Base-by-base conservation (phyloP, 345 rosid genomes). In the Cochlearia excelsa region DNA sequence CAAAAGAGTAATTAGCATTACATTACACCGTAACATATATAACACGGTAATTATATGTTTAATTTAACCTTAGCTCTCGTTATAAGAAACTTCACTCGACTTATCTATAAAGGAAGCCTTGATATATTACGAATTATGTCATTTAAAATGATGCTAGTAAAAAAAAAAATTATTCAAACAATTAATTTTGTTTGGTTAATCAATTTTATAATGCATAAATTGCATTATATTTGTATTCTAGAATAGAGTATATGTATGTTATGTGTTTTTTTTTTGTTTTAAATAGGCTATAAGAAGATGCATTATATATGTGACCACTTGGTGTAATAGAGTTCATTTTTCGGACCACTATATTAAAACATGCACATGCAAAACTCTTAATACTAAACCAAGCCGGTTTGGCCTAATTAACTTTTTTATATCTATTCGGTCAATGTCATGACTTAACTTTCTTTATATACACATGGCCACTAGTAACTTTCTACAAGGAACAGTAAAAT, bases 341-440 rank as follows among this genome's bases (percentile, higher is more conserved):
- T 43, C 51, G 57, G 63, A 57, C 63, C 70, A 34, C 43, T 26
- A 7, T 34, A 63, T 43, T 41, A 63, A 51, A 43, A 51, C 67
- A 30, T 55, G 62, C 69, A 65, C 69, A 55, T 55, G 62, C 11
- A 47, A 54, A 46, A 26, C 44, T 46, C 38, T 16, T 16, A 60
- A 2, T 33, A 33, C 35, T 6, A 45, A 52, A 51, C 51, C 9
- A 31, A 51, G 43, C 37, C 28, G 46, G 6, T 26, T 11, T 11
- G 28, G 46, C 54, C 60, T 16, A 46, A 37, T 35, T 39, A 38
- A 38, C 1, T 38, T 4, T 8, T 37, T 29, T 31, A 16, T 10
- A 37, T 7, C 37, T 1, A 23, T 9, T 31, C 5, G 42, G 31
- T 40, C 34, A 28, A 38, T 60, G 9, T 2, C 27, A 2, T 50